Evolutionary conservation across 2,329 filamentous ascomycete genomes (phyloP), one percentile per base, ranked within the genome.

Genomic region (Penicillium occitanis): DNA sequence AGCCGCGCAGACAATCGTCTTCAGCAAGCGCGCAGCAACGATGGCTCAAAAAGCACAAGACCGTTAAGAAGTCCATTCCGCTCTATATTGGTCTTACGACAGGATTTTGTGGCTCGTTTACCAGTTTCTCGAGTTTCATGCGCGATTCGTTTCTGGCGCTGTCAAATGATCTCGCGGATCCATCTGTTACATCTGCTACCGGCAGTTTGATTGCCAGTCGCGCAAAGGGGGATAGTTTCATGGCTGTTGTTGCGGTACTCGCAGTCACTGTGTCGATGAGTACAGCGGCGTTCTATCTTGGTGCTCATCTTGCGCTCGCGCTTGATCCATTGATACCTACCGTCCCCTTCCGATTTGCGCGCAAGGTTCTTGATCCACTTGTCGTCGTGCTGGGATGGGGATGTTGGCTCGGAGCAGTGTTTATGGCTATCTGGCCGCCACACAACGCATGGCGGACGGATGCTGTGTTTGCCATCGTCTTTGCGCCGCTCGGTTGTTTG

Each of bases 71-170:
- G 81, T 91, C 91, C 0, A 90, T 96, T 33, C 93, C 94, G 0
- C 82, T 97, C 0, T 97, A 96, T 74, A 90, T 96, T 66, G 93
- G 91, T 61, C 86, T 97, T 5, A 87, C 91, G 0, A 96, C 91
- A 0, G 94, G 91, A 11, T 95, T 95, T 77, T 96, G 92, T 73
- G 92, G 94, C 68, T 93, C 91, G 70, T 91, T 95, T 73, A 97
- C 93, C 0, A 93, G 90, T 10, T 97, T 97, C 78, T 96, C 93
- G 0, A 88, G 89, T 22, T 96, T 96, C 74, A 88, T 93, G 57
- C 86, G 91, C 6, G 93, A 96, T 72, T 79, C 85, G 14, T 96
- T 96, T 74, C 84, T 96, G 25, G 90, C 91, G 0, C 79, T 96
- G 19, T 89, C 91, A 3, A 95, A 97, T 74, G 85, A 90, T 69